These are phyloP conservation scores for Leccinum fuscescens DNA, from an alignment of 1,284 basidiomycete genomes.

Conservation along the genomic window DNA sequence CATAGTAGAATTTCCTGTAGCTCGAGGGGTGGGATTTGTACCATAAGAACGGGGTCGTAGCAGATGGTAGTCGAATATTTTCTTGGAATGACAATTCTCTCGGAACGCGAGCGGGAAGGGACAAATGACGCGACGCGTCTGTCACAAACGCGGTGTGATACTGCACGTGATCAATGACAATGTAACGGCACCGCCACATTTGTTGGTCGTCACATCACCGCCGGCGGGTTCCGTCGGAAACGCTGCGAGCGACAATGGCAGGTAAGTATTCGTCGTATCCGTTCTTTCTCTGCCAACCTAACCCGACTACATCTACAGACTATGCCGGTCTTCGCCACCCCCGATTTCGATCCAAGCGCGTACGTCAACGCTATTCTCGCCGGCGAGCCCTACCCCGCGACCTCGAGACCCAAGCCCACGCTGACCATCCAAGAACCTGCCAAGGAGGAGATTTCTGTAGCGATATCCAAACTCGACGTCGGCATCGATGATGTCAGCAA, in stretches of 20 bases:
- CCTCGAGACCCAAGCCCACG: constrained; percentile 33
- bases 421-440: constrained; percentile 51
- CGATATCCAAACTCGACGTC: constrained; percentile 79
- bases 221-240: background rate
- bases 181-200: constrained; percentile 24
- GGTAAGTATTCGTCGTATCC: constrained; percentile 15
- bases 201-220: background rate
- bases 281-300: background rate
- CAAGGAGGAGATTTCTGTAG: constrained; percentile 84
- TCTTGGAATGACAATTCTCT: constrained; percentile 21
- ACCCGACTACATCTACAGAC: constrained; percentile 37
- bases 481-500: constrained; percentile 87
- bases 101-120: background rate
- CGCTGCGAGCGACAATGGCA: constrained; percentile 12
- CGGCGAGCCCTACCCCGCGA: constrained; percentile 64
- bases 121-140: constrained; percentile 28
- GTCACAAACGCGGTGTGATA: constrained; percentile 34
- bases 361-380: constrained; percentile 88
- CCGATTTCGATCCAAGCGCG: constrained; percentile 80
- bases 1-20: background rate
- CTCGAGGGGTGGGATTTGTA: constrained; percentile 22
- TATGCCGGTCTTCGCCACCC: constrained; percentile 63
- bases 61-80: constrained; percentile 14
- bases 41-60: constrained; percentile 21
- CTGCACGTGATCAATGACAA: constrained; percentile 23